These are phyloP conservation scores for Suillus ampliporus DNA, from an alignment of 768 basidiomycete genomes.

Conservation along the genomic window DNA sequence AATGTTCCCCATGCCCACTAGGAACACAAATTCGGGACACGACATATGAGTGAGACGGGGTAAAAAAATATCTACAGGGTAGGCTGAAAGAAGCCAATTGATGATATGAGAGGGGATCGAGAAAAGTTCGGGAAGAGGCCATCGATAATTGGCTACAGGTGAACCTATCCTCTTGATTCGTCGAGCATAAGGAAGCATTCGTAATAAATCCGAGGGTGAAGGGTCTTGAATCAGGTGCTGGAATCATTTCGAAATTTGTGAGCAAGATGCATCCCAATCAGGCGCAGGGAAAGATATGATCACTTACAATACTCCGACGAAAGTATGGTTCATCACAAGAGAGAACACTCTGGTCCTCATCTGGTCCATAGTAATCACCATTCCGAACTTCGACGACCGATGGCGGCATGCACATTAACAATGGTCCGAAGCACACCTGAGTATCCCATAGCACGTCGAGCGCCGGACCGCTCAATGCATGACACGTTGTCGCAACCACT, in stretches of 20 bases:
- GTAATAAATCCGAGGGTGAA: background rate
- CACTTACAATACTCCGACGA: background rate
- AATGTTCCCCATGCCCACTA: background rate
- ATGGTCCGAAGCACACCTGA: slow-evolving; percentile 10
- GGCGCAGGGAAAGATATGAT: background rate
- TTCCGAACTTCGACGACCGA: background rate
- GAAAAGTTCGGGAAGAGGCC: background rate
- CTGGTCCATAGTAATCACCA: background rate
- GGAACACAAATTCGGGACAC: background rate
- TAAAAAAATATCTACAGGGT: background rate
- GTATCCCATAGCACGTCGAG: slow-evolving; percentile 12
- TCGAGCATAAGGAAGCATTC: background rate
- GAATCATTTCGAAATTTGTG: background rate
- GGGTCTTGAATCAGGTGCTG: background rate
- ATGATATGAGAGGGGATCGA: background rate
- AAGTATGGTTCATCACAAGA: too few species aligned
- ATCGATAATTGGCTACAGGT: background rate
- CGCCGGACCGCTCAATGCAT: slow-evolving; percentile 11
- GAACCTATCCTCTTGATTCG: background rate
- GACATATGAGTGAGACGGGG: background rate
- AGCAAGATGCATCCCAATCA: background rate
- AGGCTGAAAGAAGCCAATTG: slow-evolving; percentile 1
- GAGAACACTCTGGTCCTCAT: too few species aligned
- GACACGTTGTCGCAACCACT: slow-evolving; percentile 12
- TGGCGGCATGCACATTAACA: slow-evolving; percentile 8